These are phyloP conservation scores for Trichoderma asperellum DNA, from an alignment of 2,329 filamentous ascomycete genomes.

Conservation along the genomic window DNA sequence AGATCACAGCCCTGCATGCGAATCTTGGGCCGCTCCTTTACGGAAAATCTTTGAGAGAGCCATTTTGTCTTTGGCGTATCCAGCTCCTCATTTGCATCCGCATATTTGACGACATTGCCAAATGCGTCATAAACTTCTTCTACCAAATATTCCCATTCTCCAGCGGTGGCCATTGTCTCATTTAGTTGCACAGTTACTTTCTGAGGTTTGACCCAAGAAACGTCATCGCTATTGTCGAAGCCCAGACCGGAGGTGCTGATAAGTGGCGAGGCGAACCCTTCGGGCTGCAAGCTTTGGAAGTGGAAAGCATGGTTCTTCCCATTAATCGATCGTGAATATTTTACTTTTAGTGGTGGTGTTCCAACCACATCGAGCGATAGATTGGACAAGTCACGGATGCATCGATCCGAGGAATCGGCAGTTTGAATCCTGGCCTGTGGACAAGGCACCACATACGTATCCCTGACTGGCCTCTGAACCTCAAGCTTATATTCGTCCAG, in stretches of 20 bases:
- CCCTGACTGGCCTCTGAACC: slow-evolving; percentile 74
- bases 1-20: slow-evolving; percentile 76
- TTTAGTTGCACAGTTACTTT: slow-evolving; percentile 82
- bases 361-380: slow-evolving; percentile 82
- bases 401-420: slow-evolving; percentile 67
- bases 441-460: slow-evolving; percentile 84
- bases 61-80: slow-evolving; percentile 65
- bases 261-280: slow-evolving; percentile 79
- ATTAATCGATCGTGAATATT: slow-evolving; percentile 88
- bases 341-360: slow-evolving; percentile 87
- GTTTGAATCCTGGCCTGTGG: slow-evolving; percentile 76
- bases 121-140: slow-evolving; percentile 91
- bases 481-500: slow-evolving; percentile 93
- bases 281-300: slow-evolving; percentile 91
- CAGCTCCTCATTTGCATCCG: slow-evolving; percentile 66
- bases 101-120: slow-evolving; percentile 83
- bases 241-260: slow-evolving; percentile 64
- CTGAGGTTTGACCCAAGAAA: slow-evolving; percentile 79
- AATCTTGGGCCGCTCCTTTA: slow-evolving; percentile 82
- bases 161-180: slow-evolving; percentile 79
- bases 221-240: slow-evolving; percentile 65
- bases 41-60: slow-evolving; percentile 76
- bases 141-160: slow-evolving; percentile 86
- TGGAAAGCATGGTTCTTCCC: slow-evolving; percentile 81
- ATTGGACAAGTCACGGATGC: slow-evolving; percentile 85